Evolutionary conservation across 495 filamentous ascomycete genomes (phyloP), one percentile per base, ranked within the genome.

Genomic region (Xylaria bambusicola): DNA sequence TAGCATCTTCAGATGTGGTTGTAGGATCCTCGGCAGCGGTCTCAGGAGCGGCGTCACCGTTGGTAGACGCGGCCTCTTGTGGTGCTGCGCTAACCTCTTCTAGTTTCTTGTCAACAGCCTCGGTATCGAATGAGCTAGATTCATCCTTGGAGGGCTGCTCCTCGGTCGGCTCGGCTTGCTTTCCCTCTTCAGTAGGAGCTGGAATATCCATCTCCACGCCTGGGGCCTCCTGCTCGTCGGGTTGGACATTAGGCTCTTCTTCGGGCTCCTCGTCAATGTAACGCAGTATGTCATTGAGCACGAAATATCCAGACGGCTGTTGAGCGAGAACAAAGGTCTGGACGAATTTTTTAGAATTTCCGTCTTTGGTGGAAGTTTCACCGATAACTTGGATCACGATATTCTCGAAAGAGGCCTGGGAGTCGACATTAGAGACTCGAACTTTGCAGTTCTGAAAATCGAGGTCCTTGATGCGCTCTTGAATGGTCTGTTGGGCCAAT

Each of bases 361-460:
- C 85, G 18, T 84, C 85, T 73, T 94, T 95, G 80, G 94, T 97
- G 62, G 92, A 96, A 69, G 95, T 96, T 75, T 98, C 93, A 62
- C 94, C 94, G 68, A 98, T 97, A 59, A 98, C 95, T 68, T 96
- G 91, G 66, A 98, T 92, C 62, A 98, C 84, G 66, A 98, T 98
- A 71, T 91, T 92, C 26, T 91, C 84, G 69, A 85, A 90, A 12
- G 93, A 98, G 47, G 87, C 88, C 74, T 98, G 94, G 23, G 92
- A 92, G 75, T 98, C 94, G 65, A 98, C 94, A 67, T 98, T 98
- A 63, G 94, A 88, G 58, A 98, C 91, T 70, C 94, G 91, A 62
- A 98, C 94, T 78, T 98, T 98, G 84, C 91, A 94, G 68, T 98
- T 92, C 70, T 98, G 91, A 80, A 96, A 94, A 62, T 95, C 90